These are phyloP conservation scores for Talaromyces sp. DNA, from an alignment of 2,329 filamentous ascomycete species.

Conservation along the genomic window DNA sequence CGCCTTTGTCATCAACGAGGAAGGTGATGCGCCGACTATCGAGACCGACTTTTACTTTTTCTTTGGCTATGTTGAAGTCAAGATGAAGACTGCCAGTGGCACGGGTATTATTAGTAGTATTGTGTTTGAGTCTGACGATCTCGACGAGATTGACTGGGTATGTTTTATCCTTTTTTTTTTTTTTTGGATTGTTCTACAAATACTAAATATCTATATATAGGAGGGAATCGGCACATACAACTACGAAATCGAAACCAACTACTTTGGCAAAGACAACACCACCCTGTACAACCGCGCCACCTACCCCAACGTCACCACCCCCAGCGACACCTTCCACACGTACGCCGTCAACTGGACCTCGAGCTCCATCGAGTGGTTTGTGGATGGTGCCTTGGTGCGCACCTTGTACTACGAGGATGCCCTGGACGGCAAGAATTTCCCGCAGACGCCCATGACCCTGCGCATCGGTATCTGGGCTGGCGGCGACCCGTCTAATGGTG, in stretches of 20 bases:
- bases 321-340: constrained; percentile 43
- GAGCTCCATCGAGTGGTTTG: constrained; percentile 57
- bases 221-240: constrained; percentile 33
- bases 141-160: constrained; percentile 97
- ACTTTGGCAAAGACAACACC: constrained; percentile 89
- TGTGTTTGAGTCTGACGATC: constrained; percentile 80
- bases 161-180: constrained; percentile 38
- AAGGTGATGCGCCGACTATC: constrained; percentile 81
- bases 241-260: constrained; percentile 67
- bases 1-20: constrained; percentile 69
- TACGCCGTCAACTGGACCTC: constrained; percentile 61
- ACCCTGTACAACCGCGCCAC: constrained; percentile 74
- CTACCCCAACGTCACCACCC: constrained; percentile 62
- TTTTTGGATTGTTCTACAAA: neutral
- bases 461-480: constrained; percentile 67
- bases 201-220: constrained; percentile 16
- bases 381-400: constrained; percentile 59
- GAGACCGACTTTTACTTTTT: constrained; percentile 94
- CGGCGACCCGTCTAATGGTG: constrained; percentile 42
- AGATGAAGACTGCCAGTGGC: constrained; percentile 81
- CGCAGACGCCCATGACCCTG: constrained; percentile 68
- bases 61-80: constrained; percentile 86
- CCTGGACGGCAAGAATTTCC: constrained; percentile 54
- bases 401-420: constrained; percentile 58
- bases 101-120: constrained; percentile 87